Evolutionary conservation across 371 early-diverging fungal species (phyloP).

Genomic region (Mucor piriformis): DNA sequence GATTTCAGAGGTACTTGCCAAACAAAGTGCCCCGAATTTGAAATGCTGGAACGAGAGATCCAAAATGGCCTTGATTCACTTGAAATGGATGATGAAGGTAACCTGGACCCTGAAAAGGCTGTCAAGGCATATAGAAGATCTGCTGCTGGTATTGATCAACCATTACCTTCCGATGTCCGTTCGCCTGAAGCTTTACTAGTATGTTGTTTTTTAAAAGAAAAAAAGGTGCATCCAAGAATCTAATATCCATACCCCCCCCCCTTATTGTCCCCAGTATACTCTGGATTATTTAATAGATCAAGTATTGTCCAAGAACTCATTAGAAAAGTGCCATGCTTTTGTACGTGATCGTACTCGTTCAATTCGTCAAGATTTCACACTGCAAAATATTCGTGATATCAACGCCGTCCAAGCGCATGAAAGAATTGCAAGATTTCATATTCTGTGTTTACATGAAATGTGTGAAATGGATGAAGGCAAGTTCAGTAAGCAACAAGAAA

Average conservation of each 20-base stretch:
- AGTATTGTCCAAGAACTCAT: conserved; percentile 55
- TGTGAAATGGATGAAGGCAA: conserved; percentile 62
- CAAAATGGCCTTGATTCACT: conserved; percentile 73
- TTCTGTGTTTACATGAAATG: conserved; percentile 76
- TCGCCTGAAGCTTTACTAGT: conserved; percentile 74
- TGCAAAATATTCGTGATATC: conserved; percentile 77
- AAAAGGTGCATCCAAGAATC: too few species aligned
- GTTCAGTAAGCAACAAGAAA: conserved; percentile 82
- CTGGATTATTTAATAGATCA: conserved; percentile 79
- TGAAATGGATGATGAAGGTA: conserved; percentile 65
- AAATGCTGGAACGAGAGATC: conserved; percentile 84
- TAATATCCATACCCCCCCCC: too few species aligned
- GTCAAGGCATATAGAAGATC: conserved; percentile 89
- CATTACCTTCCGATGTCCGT: conserved; percentile 89
- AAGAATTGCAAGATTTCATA: conserved; percentile 88
- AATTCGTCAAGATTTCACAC: conserved; percentile 86
- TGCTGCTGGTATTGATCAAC: conserved; percentile 87
- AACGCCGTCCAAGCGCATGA: conserved; percentile 78
- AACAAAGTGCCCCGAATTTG: conserved; percentile 91
- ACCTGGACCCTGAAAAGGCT: conserved; percentile 63
- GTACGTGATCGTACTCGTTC: conserved; percentile 88
- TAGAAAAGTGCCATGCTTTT: conserved; percentile 79
- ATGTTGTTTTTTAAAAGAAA: conserved; percentile 14
- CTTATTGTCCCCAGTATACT: conserved; percentile 51
- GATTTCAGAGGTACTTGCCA: conserved; percentile 79